Base-by-base conservation (phyloP, 192 early-diverging fungal genomes). In the Coemansia sp. region DNA sequence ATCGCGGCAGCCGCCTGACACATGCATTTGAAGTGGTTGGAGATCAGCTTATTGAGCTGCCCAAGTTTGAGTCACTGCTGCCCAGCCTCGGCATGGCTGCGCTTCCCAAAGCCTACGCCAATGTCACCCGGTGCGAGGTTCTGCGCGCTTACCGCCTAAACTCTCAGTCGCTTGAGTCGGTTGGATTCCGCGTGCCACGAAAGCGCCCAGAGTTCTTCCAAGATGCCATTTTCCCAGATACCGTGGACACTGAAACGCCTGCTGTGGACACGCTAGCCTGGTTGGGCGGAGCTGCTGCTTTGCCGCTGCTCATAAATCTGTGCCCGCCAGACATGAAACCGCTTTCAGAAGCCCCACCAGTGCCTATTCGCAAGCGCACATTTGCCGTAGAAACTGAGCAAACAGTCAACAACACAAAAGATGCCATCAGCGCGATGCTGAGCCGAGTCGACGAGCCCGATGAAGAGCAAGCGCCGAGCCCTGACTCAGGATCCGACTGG, bases 131-230 rank as follows among this genome's bases (percentile, higher is more conserved):
- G 38, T 81, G 92, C 35, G 94, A 96, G 69, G 70, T 94, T 29
- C 79, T 82, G 17, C 86, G 83, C 51, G 85, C 83, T 41, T 93
- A 84, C 65, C 79, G 94, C 22, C 75, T 93, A 21, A 88, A 83
- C 7, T 67, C 86, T 6, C 85, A 83, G n/a, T 69, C 78, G 12
- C 82, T 96, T 7, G 92, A 93, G 67, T 65, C 77, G 23, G 68
- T 94, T 48, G 87, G 88, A 10, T 90, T 94, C 41, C 84, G 72
- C 9, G 87, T 96, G 0, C 94, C 93, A 22, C 74, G 94, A 37
- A 84, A 90, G 55, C 84, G 90, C 72, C 87, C 86, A n/a, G 91
- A 95, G 57, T 93, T 74, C 50, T 97, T 97, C 71, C 93, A 97
- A 70, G 93, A 97, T 70, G 93, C 94, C 59, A 64, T 97, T 16